These are phyloP conservation scores for Penicillium daleae DNA, from an alignment of 495 filamentous ascomycete genomes.

Conservation along the genomic window DNA sequence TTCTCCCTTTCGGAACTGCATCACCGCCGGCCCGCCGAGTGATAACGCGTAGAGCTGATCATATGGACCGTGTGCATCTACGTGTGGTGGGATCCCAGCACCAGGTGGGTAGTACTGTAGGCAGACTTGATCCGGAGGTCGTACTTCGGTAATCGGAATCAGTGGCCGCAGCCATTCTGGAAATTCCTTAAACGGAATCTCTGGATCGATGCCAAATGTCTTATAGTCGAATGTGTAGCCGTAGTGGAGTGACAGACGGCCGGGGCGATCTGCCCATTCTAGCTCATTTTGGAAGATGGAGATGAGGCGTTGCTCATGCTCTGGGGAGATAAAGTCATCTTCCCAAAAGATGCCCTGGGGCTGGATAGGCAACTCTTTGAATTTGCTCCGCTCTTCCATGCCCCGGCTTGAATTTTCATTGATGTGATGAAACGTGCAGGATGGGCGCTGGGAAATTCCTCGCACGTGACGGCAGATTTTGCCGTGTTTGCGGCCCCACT, in stretches of 20 bases:
- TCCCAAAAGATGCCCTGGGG: conserved; percentile 39
- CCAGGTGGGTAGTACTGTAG: conserved; percentile 49
- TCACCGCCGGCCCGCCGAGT: conserved; percentile 40
- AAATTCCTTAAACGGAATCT: conserved; percentile 45
- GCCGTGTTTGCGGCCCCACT: neutral
- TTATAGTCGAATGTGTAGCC: conserved; percentile 51
- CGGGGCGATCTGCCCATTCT: conserved; percentile 41
- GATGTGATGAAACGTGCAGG: neutral
- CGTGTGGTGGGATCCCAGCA: conserved; percentile 46
- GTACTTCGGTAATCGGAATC: conserved; percentile 39
- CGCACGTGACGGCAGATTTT: neutral
- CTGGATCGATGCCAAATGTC: conserved; percentile 44
- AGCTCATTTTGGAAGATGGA: conserved; percentile 38
- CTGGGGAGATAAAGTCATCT: conserved; percentile 37
- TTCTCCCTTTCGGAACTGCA: conserved; percentile 42
- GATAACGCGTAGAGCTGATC: conserved; percentile 48
- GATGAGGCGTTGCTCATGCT: conserved; percentile 41
- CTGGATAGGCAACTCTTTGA: conserved; percentile 35
- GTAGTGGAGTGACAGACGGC: conserved; percentile 45
- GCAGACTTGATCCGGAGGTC: conserved; percentile 47
- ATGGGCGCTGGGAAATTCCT: neutral
- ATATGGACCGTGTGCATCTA: conserved; percentile 42
- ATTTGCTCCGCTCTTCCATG: conserved; percentile 19
- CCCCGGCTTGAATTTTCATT: neutral
- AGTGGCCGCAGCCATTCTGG: conserved; percentile 43